Conservation (phyloP, 768 basidiomycete genomes). For the Dentipellis sp. region DNA sequence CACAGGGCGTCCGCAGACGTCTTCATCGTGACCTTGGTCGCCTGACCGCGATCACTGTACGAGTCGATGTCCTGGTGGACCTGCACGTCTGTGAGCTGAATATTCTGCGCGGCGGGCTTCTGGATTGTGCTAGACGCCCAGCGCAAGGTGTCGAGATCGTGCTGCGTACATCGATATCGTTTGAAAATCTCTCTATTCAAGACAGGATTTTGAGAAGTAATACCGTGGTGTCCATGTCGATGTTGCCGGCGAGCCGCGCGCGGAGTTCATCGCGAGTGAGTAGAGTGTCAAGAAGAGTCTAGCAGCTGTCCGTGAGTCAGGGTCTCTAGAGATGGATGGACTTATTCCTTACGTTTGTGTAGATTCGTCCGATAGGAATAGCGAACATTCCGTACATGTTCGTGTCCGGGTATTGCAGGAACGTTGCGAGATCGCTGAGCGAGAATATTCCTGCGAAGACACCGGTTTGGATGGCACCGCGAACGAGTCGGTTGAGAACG, state of each 20-base stretch:
- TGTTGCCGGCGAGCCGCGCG: neutral
- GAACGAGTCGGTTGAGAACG: slow-evolving; percentile 43
- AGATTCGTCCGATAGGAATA: slow-evolving; percentile 32
- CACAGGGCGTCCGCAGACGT: neutral
- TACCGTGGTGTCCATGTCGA: neutral
- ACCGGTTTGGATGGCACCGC: slow-evolving; percentile 47
- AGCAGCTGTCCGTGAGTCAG: neutral
- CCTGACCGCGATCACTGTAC: neutral
- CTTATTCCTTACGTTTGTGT: slow-evolving; percentile 32
- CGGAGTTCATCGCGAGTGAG: neutral
- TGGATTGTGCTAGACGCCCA: neutral
- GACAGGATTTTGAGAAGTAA: neutral
- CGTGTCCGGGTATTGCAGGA: slow-evolving; percentile 19
- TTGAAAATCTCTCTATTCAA: too few relatives aligned
- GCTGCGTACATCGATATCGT: neutral
- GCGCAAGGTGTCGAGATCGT: neutral
- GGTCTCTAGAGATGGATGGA: neutral
- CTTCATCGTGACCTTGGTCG: neutral
- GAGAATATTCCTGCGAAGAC: slow-evolving; percentile 43
- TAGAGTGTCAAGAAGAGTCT: neutral
- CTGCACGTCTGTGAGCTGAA: neutral
- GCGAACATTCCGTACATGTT: slow-evolving; percentile 30
- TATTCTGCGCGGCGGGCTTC: neutral
- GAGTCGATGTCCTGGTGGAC: neutral
- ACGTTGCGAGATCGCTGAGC: slow-evolving; percentile 36